Percentiles rank a stretch among this genome's conserved stretches.
Conservation (phyloP, 164 flowering plant genomes). For the Berberis thunbergii region DNA sequence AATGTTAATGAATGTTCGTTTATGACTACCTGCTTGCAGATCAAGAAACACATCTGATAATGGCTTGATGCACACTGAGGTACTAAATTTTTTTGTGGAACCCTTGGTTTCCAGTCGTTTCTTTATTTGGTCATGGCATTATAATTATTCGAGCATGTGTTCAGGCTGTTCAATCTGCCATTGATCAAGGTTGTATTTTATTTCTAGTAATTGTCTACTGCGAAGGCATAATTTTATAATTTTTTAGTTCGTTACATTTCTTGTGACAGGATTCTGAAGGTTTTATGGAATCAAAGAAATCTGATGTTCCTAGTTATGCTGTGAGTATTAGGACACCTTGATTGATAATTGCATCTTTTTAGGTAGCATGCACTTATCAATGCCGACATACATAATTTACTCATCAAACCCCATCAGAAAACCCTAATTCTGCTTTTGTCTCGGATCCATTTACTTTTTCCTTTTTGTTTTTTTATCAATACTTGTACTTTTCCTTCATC, state of each 20-base stretch:
- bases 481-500: neutral
- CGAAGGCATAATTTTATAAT: slow-evolving; percentile 33
- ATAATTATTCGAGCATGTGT: too few species aligned
- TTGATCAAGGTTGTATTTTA: too few species aligned
- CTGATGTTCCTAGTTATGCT: slow-evolving; percentile 65
- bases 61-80: neutral
- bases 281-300: slow-evolving; percentile 27
- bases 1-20: too few species aligned
- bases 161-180: too few species aligned
- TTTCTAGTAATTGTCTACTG: neutral
- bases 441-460: neutral
- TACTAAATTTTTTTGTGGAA: too few species aligned
- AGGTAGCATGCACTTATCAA: neutral
- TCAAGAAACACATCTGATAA: slow-evolving; percentile 19
- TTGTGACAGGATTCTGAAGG: slow-evolving; percentile 29
- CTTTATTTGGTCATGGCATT: too few species aligned
- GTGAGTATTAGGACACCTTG: slow-evolving; percentile 30
- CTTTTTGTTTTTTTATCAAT: neutral
- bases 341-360: neutral
- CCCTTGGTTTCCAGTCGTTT: too few species aligned
- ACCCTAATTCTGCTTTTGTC: too few species aligned
- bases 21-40: slow-evolving; percentile 13
- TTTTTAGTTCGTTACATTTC: neutral
- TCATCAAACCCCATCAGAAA: too few species aligned
- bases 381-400: too few species aligned